Evolutionary conservation across 2,329 filamentous ascomycete genomes (phyloP).

Genomic region (Claviceps humidiphila): DNA sequence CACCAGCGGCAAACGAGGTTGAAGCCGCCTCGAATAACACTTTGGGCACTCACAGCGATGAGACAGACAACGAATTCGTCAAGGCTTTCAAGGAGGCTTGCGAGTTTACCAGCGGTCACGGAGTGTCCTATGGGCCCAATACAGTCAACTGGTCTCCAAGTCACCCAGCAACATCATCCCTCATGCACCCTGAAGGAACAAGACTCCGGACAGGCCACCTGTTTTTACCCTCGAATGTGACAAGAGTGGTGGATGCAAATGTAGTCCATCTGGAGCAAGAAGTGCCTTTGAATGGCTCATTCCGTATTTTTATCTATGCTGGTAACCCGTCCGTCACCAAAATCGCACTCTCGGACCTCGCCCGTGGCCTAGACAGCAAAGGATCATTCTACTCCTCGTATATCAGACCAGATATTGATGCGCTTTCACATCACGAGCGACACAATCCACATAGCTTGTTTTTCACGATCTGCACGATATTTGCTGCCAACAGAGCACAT

Average conservation of each 20-base stretch:
- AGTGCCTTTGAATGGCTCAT: slow-evolving; percentile 76
- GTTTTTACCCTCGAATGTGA: slow-evolving; percentile 68
- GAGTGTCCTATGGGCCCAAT: slow-evolving; percentile 74
- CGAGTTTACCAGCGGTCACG: slow-evolving; percentile 87
- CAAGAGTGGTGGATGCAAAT: slow-evolving; percentile 77
- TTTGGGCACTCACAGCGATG: slow-evolving; percentile 14
- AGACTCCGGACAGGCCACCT: slow-evolving; percentile 62
- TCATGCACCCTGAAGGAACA: slow-evolving; percentile 53
- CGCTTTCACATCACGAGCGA: slow-evolving; percentile 61
- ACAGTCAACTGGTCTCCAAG: slow-evolving; percentile 66
- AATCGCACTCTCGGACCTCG: slow-evolving; percentile 57
- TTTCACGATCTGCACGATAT: slow-evolving; percentile 66
- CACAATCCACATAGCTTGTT: slow-evolving; percentile 78
- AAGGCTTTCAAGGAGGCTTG: slow-evolving; percentile 83
- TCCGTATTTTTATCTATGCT: slow-evolving; percentile 77
- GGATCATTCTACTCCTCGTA: slow-evolving; percentile 61
- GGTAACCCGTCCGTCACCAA: slow-evolving; percentile 49
- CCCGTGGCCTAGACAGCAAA: slow-evolving; percentile 47
- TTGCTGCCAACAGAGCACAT: slow-evolving; percentile 51
- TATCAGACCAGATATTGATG: slow-evolving; percentile 43
- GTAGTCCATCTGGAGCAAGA: slow-evolving; percentile 84
- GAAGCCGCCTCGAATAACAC: slow-evolving; percentile 42
- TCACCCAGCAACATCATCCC: slow-evolving; percentile 56
- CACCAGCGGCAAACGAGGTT: slow-evolving; percentile 60
- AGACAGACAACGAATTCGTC: slow-evolving; percentile 59